These are phyloP conservation scores for Coemansia sp. DNA, from an alignment of 192 early-diverging fungal genomes.

Conservation along the genomic window DNA sequence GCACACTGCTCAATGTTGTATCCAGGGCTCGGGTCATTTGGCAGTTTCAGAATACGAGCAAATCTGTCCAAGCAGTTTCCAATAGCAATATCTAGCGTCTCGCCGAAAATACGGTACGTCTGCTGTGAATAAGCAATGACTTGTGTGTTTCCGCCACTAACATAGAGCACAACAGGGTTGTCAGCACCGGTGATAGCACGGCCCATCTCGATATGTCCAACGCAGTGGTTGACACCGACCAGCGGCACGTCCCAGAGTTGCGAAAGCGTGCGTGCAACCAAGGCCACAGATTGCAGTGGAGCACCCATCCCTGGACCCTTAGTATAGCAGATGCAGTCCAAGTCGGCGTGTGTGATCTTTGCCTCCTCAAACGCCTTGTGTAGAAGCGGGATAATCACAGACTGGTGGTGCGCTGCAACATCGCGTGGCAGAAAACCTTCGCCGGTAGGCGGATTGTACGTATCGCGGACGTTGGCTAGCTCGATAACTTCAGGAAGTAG, in stretches of 20 bases:
- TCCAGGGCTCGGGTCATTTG: constrained; percentile 96
- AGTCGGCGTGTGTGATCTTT: constrained; percentile 63
- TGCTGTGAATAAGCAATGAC: constrained; percentile 96
- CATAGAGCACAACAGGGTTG: constrained; percentile 95
- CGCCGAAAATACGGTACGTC: constrained; percentile 95
- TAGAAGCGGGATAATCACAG: constrained; percentile 67
- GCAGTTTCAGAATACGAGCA: constrained; percentile 85
- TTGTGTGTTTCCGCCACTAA: constrained; percentile 98
- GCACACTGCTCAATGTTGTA: constrained; percentile 98
- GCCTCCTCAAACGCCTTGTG: constrained; percentile 76
- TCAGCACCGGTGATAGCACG: constrained; percentile 90
- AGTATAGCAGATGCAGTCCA: constrained; percentile 94
- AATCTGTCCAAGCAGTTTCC: constrained; percentile 98
- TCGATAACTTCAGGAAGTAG: constrained; percentile 57
- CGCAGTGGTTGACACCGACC: constrained; percentile 96
- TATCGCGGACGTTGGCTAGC: constrained; percentile 87
- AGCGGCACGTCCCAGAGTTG: constrained; percentile 90
- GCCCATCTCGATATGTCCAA: constrained; percentile 99
- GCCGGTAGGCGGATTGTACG: constrained; percentile 95
- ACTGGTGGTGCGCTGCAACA: constrained; percentile 90
- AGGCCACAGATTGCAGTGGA: constrained; percentile 84
- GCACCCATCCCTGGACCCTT: constrained; percentile 99
- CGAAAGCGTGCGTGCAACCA: constrained; percentile 89
- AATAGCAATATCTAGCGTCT: constrained; percentile 96
- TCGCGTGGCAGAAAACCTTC: constrained; percentile 93